phyloP scores from a whole-genome alignment of 306 rosid species.

The Malus orientalis region DNA sequence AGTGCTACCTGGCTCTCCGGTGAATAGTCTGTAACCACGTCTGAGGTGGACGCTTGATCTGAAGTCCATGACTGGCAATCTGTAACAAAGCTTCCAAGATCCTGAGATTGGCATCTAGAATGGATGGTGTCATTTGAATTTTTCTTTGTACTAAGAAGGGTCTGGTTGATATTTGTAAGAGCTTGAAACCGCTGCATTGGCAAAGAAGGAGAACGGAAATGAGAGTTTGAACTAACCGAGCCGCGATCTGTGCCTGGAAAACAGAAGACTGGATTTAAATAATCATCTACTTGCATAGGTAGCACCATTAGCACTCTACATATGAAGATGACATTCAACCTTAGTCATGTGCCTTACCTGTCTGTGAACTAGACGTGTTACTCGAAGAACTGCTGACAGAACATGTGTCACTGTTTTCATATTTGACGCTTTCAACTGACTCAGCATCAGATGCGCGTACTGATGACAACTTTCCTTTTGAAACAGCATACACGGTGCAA shows the following conservation, averaged over 20 bases:
- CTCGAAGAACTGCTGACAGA: conserved; percentile 53
- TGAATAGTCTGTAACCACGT: conserved; percentile 25
- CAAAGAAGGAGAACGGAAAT: conserved; percentile 48
- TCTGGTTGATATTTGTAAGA: conserved; percentile 58
- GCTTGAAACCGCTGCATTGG: conserved; percentile 77
- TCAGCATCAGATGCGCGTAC: conserved; percentile 51
- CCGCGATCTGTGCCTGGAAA: conserved; percentile 38
- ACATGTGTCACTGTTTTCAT: conserved; percentile 47
- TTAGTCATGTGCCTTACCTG: conserved; percentile 38
- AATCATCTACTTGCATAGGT: background rate
- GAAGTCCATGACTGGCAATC: conserved; percentile 42
- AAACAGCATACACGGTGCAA: conserved; percentile 73
- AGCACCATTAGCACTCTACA: background rate
- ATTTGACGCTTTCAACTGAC: conserved; percentile 33
- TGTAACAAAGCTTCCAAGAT: conserved; percentile 36
- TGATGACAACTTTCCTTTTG: conserved; percentile 69
- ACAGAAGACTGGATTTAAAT: background rate
- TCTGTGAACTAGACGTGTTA: conserved; percentile 42
- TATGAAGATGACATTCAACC: conserved; percentile 12
- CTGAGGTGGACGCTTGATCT: conserved; percentile 43
- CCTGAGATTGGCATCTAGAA: conserved; percentile 48
- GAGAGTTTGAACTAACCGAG: conserved; percentile 42
- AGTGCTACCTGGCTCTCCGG: conserved; percentile 56
- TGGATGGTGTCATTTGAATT: conserved; percentile 29
- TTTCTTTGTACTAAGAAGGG: conserved; percentile 29